These are phyloP conservation scores for Sporisorium reilianum DNA, from an alignment of 1,284 basidiomycete species.

Conservation along the genomic window DNA sequence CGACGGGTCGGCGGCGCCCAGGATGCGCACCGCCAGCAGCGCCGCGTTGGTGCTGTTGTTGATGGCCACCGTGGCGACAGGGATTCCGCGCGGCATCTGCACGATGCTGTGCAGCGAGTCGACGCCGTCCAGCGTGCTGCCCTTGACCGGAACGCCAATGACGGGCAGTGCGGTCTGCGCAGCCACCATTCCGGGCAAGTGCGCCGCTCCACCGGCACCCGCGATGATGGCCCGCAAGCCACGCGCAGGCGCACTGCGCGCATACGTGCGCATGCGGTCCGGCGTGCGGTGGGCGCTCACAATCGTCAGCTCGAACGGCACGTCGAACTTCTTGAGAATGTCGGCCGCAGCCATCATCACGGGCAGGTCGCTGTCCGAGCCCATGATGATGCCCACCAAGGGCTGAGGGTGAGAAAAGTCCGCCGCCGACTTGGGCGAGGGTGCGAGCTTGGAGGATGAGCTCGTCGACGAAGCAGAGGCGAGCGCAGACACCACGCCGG, in stretches of 20 bases:
- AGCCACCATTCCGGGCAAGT: slow-evolving; percentile 98
- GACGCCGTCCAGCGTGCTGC: slow-evolving; percentile 91
- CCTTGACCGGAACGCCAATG: slow-evolving; percentile 96
- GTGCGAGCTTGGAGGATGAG: slow-evolving; percentile 36
- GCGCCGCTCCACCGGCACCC: slow-evolving; percentile 95
- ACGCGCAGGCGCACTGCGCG: slow-evolving; percentile 79
- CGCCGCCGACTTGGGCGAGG: slow-evolving; percentile 69
- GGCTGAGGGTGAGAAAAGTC: slow-evolving; percentile 75
- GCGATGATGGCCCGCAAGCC: slow-evolving; percentile 87
- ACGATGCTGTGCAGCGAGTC: slow-evolving; percentile 97
- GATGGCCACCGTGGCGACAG: slow-evolving; percentile 96
- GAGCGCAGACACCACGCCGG: slow-evolving; percentile 39
- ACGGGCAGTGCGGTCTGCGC: slow-evolving; percentile 92
- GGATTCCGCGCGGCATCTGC: slow-evolving; percentile 98
- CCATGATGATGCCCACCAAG: slow-evolving; percentile 96
- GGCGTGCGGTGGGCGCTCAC: slow-evolving; percentile 97
- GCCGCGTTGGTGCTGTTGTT: slow-evolving; percentile 96
- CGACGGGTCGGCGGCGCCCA: slow-evolving; percentile 78
- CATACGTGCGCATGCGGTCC: slow-evolving; percentile 85
- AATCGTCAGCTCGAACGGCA: slow-evolving; percentile 94
- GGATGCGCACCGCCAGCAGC: slow-evolving; percentile 88
- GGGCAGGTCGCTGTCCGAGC: slow-evolving; percentile 96
- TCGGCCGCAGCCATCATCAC: slow-evolving; percentile 90
- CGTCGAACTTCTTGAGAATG: slow-evolving; percentile 82
- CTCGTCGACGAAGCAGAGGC: slow-evolving; percentile 16